These are phyloP conservation scores for Fusarium compactum DNA, from an alignment of 2,329 filamentous ascomycete species.

Conservation along the genomic window DNA sequence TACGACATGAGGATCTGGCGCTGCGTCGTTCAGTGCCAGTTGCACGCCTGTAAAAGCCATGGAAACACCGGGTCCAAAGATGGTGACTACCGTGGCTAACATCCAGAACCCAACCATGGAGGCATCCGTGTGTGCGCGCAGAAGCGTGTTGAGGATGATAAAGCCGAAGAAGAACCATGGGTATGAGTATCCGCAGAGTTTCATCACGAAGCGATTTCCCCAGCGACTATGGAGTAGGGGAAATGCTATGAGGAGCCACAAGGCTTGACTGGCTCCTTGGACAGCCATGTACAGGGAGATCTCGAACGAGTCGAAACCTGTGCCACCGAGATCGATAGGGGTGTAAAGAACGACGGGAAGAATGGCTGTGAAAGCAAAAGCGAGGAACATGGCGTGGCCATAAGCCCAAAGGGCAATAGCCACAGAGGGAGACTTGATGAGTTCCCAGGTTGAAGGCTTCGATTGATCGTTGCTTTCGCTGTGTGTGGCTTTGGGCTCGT, in stretches of 20 bases:
- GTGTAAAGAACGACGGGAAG: slow-evolving; percentile 78
- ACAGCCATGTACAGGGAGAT: slow-evolving; percentile 76
- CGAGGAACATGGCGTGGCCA: slow-evolving; percentile 74
- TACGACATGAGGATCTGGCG: slow-evolving; percentile 72
- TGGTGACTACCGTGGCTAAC: slow-evolving; percentile 54
- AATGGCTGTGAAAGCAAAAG: slow-evolving; percentile 78
- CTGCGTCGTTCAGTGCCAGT: slow-evolving; percentile 79
- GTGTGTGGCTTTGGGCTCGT: slow-evolving; percentile 26
- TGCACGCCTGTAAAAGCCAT: slow-evolving; percentile 80
- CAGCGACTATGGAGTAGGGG: slow-evolving; percentile 73
- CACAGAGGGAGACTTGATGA: slow-evolving; percentile 74
- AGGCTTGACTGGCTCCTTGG: slow-evolving; percentile 73
- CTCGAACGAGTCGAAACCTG: slow-evolving; percentile 69
- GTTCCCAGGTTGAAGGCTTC: slow-evolving; percentile 47
- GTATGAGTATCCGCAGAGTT: slow-evolving; percentile 65
- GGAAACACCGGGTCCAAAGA: slow-evolving; percentile 70
- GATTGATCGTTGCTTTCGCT: slow-evolving; percentile 7
- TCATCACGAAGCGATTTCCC: slow-evolving; percentile 75
- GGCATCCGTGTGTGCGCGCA: slow-evolving; percentile 53
- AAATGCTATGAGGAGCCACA: slow-evolving; percentile 79
- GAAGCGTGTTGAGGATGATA: slow-evolving; percentile 66
- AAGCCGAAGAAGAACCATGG: slow-evolving; percentile 72
- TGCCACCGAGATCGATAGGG: slow-evolving; percentile 70
- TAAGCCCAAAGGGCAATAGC: slow-evolving; percentile 74
- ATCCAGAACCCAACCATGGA: slow-evolving; percentile 68